Evolutionary conservation across 2,329 filamentous ascomycete genomes (phyloP), one percentile per base, ranked within the genome.

Genomic region (Cytospora mali): DNA sequence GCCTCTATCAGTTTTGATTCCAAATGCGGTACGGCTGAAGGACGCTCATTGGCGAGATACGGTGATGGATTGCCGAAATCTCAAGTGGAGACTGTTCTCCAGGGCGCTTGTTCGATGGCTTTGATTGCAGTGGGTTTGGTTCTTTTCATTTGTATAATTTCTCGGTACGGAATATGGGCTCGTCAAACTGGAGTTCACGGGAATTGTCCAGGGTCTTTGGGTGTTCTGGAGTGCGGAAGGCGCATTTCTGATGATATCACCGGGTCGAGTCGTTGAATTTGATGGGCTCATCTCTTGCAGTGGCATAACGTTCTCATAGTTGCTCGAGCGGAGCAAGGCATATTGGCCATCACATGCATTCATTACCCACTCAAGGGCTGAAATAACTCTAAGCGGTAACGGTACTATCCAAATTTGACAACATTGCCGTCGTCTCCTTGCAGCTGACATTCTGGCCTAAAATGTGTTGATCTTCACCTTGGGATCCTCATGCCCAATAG

Each of bases 401-500:
- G 9, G 16, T 18, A 39, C 35, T 18, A 53, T 59, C 42, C 49
- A 46, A 35, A 53, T 42, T 27, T 29, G 56, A 33, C 21, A 52
- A 28, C 23, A 51, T 49, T 13, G 31, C 21, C 7, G 42, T 55
- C 5, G 29, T 55, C 28, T 46, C 25, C 56, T 14, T 23, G 48
- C 29, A 58, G 2, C 33, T 16, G 13, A 52, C 39, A 29, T 23
- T 48, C 21, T 1, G 21, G 61, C 27, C 25, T n/a, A 18, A 5
- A 63, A n/a, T 18, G 11, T 39, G 48, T 69, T 69, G 28, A 66
- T 64, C 13, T 46, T 55, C 1, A 58, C 55, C 11, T 14, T 21
- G 1, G 2, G 25, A 55, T 69, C 66, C 56, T 69, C 62, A 52
- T 64, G 67, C 6, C 67, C 64, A 7, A 70, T 28, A 2, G 67